phyloP scores from a whole-genome alignment of 2,329 filamentous ascomycete genomes.

The Ophiognomonia clavigignenti-juglandacearum region DNA sequence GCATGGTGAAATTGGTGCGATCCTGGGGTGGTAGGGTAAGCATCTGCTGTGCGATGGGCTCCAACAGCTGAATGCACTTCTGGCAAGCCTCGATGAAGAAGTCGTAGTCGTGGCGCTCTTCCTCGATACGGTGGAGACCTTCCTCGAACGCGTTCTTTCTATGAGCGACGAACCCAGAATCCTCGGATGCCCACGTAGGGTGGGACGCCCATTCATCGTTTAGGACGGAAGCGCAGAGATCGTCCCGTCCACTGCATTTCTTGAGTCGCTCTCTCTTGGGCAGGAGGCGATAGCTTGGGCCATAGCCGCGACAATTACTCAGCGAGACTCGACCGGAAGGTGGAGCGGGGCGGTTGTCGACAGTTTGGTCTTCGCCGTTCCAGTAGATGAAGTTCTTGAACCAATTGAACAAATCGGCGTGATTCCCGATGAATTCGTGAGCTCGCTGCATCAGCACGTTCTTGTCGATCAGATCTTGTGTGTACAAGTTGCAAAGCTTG shows the following conservation, averaged over 20 bases:
- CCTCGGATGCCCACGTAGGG: slow-evolving; percentile 97
- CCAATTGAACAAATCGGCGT: slow-evolving; percentile 81
- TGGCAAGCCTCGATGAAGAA: slow-evolving; percentile 95
- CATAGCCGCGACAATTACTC: slow-evolving; percentile 91
- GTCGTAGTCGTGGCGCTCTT: slow-evolving; percentile 97
- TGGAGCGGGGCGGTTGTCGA: slow-evolving; percentile 72
- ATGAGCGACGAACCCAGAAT: slow-evolving; percentile 95
- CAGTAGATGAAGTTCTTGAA: slow-evolving; percentile 82
- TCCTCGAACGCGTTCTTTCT: slow-evolving; percentile 96
- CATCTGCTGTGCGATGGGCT: slow-evolving; percentile 90
- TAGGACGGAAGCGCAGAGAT: slow-evolving; percentile 86
- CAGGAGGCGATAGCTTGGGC: slow-evolving; percentile 88
- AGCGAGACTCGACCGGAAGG: slow-evolving; percentile 82
- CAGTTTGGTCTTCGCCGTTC: slow-evolving; percentile 69
- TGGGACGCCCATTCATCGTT: slow-evolving; percentile 99
- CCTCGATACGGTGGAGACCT: slow-evolving; percentile 89
- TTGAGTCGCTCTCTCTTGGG: slow-evolving; percentile 89
- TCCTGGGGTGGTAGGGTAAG: slow-evolving; percentile 72
- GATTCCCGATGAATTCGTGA: slow-evolving; percentile 79
- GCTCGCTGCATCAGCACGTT: slow-evolving; percentile 79
- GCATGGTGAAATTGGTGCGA: slow-evolving; percentile 70
- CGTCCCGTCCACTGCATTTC: slow-evolving; percentile 88
- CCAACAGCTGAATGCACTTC: slow-evolving; percentile 91
- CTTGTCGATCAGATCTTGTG: slow-evolving; percentile 85
- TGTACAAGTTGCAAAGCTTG: slow-evolving; percentile 94